These are phyloP conservation scores for Suhomyces yuchorum DNA, from an alignment of 1,139 yeast genomes.

Conservation along the genomic window DNA sequence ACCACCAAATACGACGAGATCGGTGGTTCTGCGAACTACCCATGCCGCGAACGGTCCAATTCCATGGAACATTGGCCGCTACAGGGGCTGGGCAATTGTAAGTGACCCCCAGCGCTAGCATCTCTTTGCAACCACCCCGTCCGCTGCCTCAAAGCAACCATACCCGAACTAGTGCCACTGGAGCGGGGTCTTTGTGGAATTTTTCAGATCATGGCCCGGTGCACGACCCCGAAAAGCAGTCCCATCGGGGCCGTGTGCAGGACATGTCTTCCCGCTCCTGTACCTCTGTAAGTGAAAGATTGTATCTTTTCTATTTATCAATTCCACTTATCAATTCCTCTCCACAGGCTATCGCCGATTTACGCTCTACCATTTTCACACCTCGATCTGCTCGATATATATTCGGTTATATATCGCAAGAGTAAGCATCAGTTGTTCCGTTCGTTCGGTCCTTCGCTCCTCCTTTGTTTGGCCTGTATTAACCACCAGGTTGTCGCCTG, in stretches of 20 bases:
- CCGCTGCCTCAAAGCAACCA: neutral
- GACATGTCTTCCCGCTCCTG: neutral
- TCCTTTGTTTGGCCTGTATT: constrained; percentile 1
- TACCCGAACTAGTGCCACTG: neutral
- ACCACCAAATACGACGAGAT: neutral
- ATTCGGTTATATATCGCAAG: constrained; percentile 13
- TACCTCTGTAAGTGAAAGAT: neutral
- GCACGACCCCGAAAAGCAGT: constrained; percentile 12
- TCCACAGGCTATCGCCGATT: constrained; percentile 7
- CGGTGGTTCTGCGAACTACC: too few relatives aligned
- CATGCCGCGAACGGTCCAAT: too few relatives aligned
- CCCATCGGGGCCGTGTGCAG: constrained; percentile 9
- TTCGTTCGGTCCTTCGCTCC: neutral
- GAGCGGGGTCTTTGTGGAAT: constrained; percentile 1
- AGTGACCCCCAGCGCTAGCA: neutral
- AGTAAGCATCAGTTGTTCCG: constrained; percentile 8
- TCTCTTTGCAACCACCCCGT: neutral
- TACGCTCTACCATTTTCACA: neutral
- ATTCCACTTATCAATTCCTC: constrained; percentile 2
- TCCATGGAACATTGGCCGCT: too few relatives aligned
- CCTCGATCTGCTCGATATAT: constrained; percentile 9
- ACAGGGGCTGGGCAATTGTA: neutral
- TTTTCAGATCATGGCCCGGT: constrained; percentile 6
- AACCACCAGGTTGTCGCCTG: constrained; percentile 6
- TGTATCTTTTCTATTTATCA: neutral